Percentiles rank a stretch among this genome's conserved stretches.
These are phyloP conservation scores for Cicer arietinum DNA, from an alignment of 306 rosid species.

Conservation along the genomic window DNA sequence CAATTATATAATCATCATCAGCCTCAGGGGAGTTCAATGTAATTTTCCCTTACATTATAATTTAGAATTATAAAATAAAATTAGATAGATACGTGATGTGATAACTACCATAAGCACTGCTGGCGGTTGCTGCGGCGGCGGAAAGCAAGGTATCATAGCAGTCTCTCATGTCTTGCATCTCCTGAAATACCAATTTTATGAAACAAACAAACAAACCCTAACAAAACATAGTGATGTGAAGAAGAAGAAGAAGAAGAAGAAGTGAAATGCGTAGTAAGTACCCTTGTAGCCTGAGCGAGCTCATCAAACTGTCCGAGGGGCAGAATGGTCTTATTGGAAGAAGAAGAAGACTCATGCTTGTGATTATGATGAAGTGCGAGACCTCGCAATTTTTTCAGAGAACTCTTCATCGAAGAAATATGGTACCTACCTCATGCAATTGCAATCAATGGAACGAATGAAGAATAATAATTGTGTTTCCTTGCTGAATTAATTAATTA, in stretches of 20 bases:
- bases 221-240: neutral
- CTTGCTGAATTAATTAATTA: neutral
- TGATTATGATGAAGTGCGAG: conserved; percentile 73
- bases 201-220: conserved; percentile 41
- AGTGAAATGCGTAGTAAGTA: neutral
- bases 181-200: conserved; percentile 52
- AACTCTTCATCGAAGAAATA: conserved; percentile 59
- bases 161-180: conserved; percentile 86
- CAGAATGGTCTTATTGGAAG: conserved; percentile 45
- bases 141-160: conserved; percentile 93
- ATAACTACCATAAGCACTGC: conserved; percentile 80
- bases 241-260: neutral
- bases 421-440: neutral
- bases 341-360: conserved; percentile 39
- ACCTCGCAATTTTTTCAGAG: conserved; percentile 81
- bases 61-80: neutral
- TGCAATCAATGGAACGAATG: neutral
- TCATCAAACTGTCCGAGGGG: conserved; percentile 76
- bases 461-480: no score
- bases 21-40: no score
- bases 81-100: neutral
- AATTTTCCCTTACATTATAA: no score
- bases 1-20: no score
- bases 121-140: conserved; percentile 93
- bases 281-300: conserved; percentile 93